phyloP scores from a whole-genome alignment of 257 asterid genomes.

The Fraxinus pennsylvanica region DNA sequence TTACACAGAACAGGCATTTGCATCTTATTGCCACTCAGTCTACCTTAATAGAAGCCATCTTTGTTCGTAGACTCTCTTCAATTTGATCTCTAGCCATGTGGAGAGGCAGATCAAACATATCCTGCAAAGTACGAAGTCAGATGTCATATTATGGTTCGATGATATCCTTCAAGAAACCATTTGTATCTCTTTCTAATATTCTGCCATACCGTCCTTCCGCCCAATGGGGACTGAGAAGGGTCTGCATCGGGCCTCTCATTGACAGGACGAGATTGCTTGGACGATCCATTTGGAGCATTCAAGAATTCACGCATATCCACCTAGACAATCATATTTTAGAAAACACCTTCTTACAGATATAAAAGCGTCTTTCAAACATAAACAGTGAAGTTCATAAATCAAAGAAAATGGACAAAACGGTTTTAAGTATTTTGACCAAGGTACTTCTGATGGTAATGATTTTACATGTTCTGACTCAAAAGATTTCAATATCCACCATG shows the following conservation, averaged over 20 bases:
- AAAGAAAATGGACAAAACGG: not conserved
- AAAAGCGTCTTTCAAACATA: constrained; percentile 12
- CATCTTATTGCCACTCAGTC: not conserved
- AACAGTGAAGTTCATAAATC: not conserved
- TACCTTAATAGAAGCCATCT: constrained; percentile 90
- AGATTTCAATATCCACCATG: not conserved
- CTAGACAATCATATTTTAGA: constrained; percentile 41
- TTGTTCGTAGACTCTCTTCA: constrained; percentile 77
- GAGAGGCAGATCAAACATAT: constrained; percentile 88
- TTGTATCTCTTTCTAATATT: constrained; percentile 9
- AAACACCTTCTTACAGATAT: constrained; percentile 9
- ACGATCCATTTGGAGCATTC: constrained; percentile 78
- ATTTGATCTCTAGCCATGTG: constrained; percentile 95
- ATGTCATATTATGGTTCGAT: constrained; percentile 20
- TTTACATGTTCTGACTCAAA: not conserved
- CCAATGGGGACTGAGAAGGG: constrained; percentile 82
- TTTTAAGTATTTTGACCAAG: not conserved
- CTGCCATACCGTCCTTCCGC: constrained; percentile 80
- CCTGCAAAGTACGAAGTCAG: constrained; percentile 39
- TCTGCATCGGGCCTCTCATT: constrained; percentile 69
- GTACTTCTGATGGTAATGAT: not conserved
- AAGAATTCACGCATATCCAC: constrained; percentile 91
- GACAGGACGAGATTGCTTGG: constrained; percentile 59
- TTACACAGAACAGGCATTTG: not conserved
- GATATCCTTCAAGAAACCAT: constrained; percentile 18